These are phyloP conservation scores for Ilyonectria sp. DNA, from an alignment of 2,329 filamentous ascomycete genomes.

Conservation along the genomic window DNA sequence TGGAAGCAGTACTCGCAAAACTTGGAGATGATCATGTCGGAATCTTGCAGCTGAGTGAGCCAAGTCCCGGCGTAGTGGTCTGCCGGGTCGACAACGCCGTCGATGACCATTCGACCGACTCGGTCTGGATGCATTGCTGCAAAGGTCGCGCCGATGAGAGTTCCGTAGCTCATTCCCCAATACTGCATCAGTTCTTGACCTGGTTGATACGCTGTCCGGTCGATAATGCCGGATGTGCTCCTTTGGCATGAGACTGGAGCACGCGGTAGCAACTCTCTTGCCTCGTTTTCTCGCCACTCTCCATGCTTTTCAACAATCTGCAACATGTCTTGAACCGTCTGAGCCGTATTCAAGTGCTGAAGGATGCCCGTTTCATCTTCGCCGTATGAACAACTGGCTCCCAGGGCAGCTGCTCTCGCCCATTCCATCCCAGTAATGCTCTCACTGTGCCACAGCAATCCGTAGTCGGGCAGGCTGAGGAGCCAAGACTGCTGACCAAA, in stretches of 20 bases:
- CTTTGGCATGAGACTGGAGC: not conserved
- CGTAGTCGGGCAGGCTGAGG: slow-evolving; percentile 31
- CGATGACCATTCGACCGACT: slow-evolving; percentile 43
- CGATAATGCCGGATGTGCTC: not conserved
- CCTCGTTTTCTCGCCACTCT: slow-evolving; percentile 51
- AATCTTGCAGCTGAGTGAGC: slow-evolving; percentile 43
- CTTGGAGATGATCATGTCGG: slow-evolving; percentile 41
- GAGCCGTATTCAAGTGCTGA: slow-evolving; percentile 60
- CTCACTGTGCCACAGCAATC: slow-evolving; percentile 24
- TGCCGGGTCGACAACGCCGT: slow-evolving; percentile 45
- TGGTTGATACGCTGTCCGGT: slow-evolving; percentile 31
- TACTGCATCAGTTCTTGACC: slow-evolving; percentile 45
- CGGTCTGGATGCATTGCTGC: slow-evolving; percentile 49
- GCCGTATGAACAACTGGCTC: slow-evolving; percentile 39
- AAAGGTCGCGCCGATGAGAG: slow-evolving; percentile 52
- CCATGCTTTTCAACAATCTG: slow-evolving; percentile 61
- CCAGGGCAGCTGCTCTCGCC: slow-evolving; percentile 42
- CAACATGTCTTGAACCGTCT: slow-evolving; percentile 65
- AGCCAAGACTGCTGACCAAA: slow-evolving; percentile 33
- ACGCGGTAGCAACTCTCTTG: not conserved
- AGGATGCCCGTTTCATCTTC: slow-evolving; percentile 42
- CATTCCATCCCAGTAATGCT: slow-evolving; percentile 41
- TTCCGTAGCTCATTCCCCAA: slow-evolving; percentile 55
- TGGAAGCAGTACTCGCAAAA: slow-evolving; percentile 43
- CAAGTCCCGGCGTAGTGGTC: slow-evolving; percentile 43